A percentile compares a stretch with the other conserved stretches of the same genome.
These are phyloP conservation scores for Trichomonas gallinae DNA, from an alignment of 208 protist species.

Conservation along the genomic window DNA sequence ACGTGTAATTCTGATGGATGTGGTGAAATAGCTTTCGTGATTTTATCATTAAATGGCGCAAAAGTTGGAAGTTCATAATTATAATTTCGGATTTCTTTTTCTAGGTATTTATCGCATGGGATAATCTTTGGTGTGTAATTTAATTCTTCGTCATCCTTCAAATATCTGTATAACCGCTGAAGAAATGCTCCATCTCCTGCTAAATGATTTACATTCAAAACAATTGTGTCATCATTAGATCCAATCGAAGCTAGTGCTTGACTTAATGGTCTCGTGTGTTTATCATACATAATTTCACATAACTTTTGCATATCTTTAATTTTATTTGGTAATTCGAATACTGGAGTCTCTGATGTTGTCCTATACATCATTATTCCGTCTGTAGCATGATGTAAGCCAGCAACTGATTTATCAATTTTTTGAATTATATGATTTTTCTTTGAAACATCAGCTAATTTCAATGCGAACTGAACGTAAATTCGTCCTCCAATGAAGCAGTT, in stretches of 20 bases:
- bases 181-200: not conserved
- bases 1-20: not conserved
- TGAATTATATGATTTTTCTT: not conserved
- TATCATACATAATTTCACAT: not conserved
- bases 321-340: not conserved
- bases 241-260: not conserved
- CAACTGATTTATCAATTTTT: not conserved
- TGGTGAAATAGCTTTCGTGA: not conserved
- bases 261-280: not conserved
- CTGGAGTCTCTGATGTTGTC: not conserved
- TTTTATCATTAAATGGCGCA: not conserved
- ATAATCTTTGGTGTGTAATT: not conserved
- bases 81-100: not conserved
- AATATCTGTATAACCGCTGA: not conserved
- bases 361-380: not conserved
- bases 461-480: not conserved
- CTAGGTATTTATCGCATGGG: not conserved
- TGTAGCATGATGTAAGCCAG: not conserved
- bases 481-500: not conserved
- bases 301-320: not conserved
- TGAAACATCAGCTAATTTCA: not conserved
- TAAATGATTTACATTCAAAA: not conserved
- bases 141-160: not conserved
- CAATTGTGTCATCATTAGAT: not conserved
- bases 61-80: not conserved